Percentiles rank a stretch among this genome's conserved stretches.
Evolutionary conservation across 176 grass and related monocot genomes (phyloP).

Genomic region (Zoysia pacifica): DNA sequence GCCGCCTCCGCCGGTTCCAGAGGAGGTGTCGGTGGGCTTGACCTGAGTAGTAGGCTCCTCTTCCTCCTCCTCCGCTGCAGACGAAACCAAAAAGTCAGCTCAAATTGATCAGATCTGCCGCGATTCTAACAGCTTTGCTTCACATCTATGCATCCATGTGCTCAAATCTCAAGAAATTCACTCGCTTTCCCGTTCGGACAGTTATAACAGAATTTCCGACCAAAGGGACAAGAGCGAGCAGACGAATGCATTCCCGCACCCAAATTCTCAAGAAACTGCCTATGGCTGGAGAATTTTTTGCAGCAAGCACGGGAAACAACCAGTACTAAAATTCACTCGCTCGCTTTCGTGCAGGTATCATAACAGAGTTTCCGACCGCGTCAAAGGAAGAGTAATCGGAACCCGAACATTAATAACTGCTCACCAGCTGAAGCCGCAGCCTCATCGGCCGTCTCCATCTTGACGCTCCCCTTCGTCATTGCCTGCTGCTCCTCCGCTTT

Average conservation of each 20-base stretch:
- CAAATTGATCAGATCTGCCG: slow-evolving; percentile 29
- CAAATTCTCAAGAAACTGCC: too few relatives aligned
- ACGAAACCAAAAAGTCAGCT: slow-evolving; percentile 22
- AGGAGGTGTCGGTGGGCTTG: neutral
- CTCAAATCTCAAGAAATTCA: neutral
- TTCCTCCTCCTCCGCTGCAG: slow-evolving; percentile 30
- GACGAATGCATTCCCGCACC: too few relatives aligned
- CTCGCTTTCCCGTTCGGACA: too few relatives aligned
- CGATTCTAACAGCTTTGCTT: neutral
- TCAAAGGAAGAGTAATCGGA: too few relatives aligned
- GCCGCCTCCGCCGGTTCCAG: too few relatives aligned
- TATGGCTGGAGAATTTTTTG: neutral
- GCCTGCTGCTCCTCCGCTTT: slow-evolving; percentile 49
- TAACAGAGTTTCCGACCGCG: too few relatives aligned
- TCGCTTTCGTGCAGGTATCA: too few relatives aligned
- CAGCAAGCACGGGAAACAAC: too few relatives aligned
- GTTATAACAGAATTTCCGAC: too few relatives aligned
- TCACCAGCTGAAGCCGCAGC: slow-evolving; percentile 26
- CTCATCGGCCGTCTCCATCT: slow-evolving; percentile 11
- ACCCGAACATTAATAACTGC: too few relatives aligned
- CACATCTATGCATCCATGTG: neutral
- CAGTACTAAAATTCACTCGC: too few relatives aligned
- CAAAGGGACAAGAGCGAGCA: too few relatives aligned
- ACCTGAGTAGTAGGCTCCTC: slow-evolving; percentile 3
- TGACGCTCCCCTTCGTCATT: slow-evolving; percentile 5